phyloP scores from a whole-genome alignment of 2,329 filamentous ascomycete genomes.

The Penicillium sumatraense region DNA sequence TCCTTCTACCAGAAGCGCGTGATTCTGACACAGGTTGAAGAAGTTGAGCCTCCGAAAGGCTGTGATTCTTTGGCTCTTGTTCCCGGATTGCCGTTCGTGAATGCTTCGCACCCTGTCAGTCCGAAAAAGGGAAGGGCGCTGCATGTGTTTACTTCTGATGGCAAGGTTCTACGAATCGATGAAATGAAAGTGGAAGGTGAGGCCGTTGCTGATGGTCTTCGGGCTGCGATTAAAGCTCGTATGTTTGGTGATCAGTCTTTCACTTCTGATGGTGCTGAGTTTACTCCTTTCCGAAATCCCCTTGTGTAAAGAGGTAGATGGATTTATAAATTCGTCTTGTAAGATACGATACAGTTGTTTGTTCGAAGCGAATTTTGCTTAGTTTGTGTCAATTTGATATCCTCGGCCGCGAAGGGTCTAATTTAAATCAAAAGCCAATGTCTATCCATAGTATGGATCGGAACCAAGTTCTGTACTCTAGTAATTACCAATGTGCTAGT shows the following conservation, averaged over 20 bases:
- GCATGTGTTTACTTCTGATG: conserved; percentile 44
- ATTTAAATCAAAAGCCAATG: no score
- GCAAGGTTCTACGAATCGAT: conserved; percentile 40
- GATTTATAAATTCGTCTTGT: no score
- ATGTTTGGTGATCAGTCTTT: conserved; percentile 40
- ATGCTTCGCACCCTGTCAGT: conserved; percentile 30
- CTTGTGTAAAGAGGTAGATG: conserved; percentile 28
- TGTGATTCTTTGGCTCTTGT: conserved; percentile 32
- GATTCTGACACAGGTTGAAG: conserved; percentile 43
- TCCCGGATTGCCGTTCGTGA: conserved; percentile 44
- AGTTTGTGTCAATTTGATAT: conserved; percentile 29
- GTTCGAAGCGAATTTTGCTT: no score
- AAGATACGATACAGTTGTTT: conserved; percentile 7
- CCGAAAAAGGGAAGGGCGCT: conserved; percentile 33
- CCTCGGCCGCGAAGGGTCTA: no score
- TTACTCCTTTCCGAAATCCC: conserved; percentile 40
- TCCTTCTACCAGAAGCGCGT: conserved; percentile 39
- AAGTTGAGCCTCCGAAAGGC: conserved; percentile 32
- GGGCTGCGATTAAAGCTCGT: conserved; percentile 45
- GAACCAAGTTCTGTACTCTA: not conserved
- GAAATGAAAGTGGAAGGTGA: conserved; percentile 48
- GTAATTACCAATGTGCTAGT: no score
- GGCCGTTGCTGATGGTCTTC: conserved; percentile 38
- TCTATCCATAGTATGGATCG: not conserved
- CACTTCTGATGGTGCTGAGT: conserved; percentile 26